Evolutionary conservation across 148 eudicot genomes (phyloP), one percentile per base, ranked within the genome.

Genomic region (Rhododendron vialii): DNA sequence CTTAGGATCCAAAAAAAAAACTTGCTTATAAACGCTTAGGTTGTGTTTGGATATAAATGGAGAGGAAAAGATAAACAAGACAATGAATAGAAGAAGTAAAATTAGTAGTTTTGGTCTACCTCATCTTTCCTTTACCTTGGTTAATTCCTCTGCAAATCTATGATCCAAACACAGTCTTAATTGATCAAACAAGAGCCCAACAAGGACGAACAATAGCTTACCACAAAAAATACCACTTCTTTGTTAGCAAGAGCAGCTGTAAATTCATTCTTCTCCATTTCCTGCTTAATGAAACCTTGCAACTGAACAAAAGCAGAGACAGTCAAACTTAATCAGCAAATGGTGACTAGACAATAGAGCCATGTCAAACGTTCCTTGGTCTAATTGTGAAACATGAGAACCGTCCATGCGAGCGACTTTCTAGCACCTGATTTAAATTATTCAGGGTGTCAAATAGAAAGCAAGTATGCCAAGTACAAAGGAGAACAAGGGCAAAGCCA

Each of bases 141-240:
- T 71, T 9, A 63, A 24, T 63, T 69, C 75, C 75, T 69, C 76
- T 4, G 38, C 41, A 71, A 30, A 30, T 30, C 3, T 65, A 26
- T n/a, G 30, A n/a, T 26, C 73, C 73, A 65, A 24, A 65, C 4
- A 24, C 30, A 65, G 73, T 26, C 33, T 65, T 8, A 80, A 41
- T 83, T 78, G 73, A 80, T 30, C 47, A 38, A 28, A 43, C 11
- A 50, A n/a, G 18, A 43, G 28, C 13, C 36, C 18, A 84, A 80
- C 38, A 20, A 51, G 57, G 1, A 18, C 20, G 61, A 17, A 18
- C 24, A 55, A 55, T 55, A 18, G 83, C 91, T 26, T 92, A 95
- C 98, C 92, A 94, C 86, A 81, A 93, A 86, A 87, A 95, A 94
- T 51, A 94, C 89, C 45, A 94, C 90, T 88, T 94, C 98, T 76